A percentile compares a stretch with the other conserved stretches of the same genome.
Conservation (phyloP, 768 basidiomycete species). For the Tylopilus sp. region DNA sequence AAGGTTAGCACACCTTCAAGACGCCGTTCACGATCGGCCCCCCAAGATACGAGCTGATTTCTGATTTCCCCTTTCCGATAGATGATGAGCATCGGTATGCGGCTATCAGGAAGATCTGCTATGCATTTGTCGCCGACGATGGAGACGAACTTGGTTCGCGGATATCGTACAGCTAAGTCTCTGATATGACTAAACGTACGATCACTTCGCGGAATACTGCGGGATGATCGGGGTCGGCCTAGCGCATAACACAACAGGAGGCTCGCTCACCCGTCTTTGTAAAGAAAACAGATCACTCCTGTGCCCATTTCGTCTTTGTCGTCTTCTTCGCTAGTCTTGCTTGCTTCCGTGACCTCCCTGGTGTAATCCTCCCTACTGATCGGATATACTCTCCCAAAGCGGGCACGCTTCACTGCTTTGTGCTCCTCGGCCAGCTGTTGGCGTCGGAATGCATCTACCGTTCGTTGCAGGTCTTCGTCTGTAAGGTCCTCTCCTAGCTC, state of each 20-base stretch:
- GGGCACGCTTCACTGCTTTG: slow-evolving; percentile 52
- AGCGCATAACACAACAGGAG: background rate
- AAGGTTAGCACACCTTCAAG: slow-evolving; percentile 61
- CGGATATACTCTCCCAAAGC: slow-evolving; percentile 83
- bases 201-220: slow-evolving; percentile 77
- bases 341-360: slow-evolving; percentile 92
- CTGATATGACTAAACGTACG: slow-evolving; percentile 68
- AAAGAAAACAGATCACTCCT: slow-evolving; percentile 90
- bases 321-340: slow-evolving; percentile 61
- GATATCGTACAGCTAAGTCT: slow-evolving; percentile 75
- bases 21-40: slow-evolving; percentile 70
- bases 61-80: slow-evolving; percentile 91
- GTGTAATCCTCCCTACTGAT: slow-evolving; percentile 94
- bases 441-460: slow-evolving; percentile 62
- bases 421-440: slow-evolving; percentile 65
- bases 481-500: slow-evolving; percentile 69
- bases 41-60: slow-evolving; percentile 84
- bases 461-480: slow-evolving; percentile 74
- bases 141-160: slow-evolving; percentile 92
- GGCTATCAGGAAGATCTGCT: slow-evolving; percentile 88
- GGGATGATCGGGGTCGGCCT: background rate
- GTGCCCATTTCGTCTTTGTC: slow-evolving; percentile 73
- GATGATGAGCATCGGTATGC: slow-evolving; percentile 87
- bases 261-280: slow-evolving; percentile 83
- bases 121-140: slow-evolving; percentile 96